Evolutionary conservation across 2,329 filamentous ascomycete genomes (phyloP).

Genomic region (Aureobasidium sp.): DNA sequence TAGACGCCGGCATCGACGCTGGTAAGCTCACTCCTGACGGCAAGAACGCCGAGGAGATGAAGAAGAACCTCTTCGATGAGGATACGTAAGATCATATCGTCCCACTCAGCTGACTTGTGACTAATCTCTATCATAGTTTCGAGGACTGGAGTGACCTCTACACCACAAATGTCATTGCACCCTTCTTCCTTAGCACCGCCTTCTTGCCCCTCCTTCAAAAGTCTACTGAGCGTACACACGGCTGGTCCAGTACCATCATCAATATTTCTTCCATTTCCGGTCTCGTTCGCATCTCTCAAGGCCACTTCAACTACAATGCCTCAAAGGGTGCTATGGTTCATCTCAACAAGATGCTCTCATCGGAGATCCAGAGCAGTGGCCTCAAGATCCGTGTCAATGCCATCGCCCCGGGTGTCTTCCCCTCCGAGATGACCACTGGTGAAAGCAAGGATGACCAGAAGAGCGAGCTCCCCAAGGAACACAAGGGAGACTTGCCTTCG

Average conservation of each 20-base stretch:
- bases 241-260: conserved; percentile 32
- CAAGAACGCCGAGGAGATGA: conserved; percentile 24
- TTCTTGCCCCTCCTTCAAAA: conserved; percentile 39
- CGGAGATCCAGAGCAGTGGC: conserved; percentile 40
- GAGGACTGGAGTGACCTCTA: conserved; percentile 38
- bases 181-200: conserved; percentile 36
- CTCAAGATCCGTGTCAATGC: conserved; percentile 45
- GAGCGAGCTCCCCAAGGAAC: conserved; percentile 37
- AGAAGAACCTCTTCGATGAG: conserved; percentile 5
- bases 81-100: background rate
- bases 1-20: conserved; percentile 4
- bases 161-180: conserved; percentile 39
- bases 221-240: conserved; percentile 26
- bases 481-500: conserved; percentile 40
- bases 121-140: conserved; percentile 23
- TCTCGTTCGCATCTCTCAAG: conserved; percentile 35
- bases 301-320: conserved; percentile 39
- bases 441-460: conserved; percentile 42
- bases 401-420: conserved; percentile 49
- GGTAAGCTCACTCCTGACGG: conserved; percentile 30
- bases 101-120: conserved; percentile 26
- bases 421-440: conserved; percentile 48
- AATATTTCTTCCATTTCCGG: conserved; percentile 39
- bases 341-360: conserved; percentile 46
- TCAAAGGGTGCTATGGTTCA: conserved; percentile 44